phyloP scores from a whole-genome alignment of 2,329 filamentous ascomycete species.

The Fusarium continuum region DNA sequence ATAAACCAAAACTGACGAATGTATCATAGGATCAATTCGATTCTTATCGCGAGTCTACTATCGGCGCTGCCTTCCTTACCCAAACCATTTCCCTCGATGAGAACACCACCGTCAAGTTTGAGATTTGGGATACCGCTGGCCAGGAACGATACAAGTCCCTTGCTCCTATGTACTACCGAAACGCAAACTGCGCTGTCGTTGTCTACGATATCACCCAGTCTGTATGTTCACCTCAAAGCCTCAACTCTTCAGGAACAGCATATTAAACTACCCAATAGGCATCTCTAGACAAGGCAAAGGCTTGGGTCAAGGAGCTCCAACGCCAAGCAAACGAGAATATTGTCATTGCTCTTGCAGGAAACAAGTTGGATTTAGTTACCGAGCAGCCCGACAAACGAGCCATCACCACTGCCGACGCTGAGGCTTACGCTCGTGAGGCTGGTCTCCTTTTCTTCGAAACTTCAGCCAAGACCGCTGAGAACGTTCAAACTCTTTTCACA shows the following conservation, averaged over 20 bases:
- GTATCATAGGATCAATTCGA: constrained; percentile 91
- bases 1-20: constrained; percentile 24
- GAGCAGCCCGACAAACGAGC: constrained; percentile 96
- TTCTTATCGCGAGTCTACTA: constrained; percentile 94
- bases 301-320: constrained; percentile 99
- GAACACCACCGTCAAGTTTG: constrained; percentile 98
- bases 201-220: constrained; percentile 99
- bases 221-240: constrained; percentile 64
- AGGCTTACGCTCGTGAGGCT: constrained; percentile 93
- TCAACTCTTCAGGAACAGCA: not conserved
- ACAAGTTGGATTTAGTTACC: constrained; percentile 95
- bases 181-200: constrained; percentile 98
- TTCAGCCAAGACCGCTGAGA: constrained; percentile 96
- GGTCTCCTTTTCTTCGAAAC: constrained; percentile 98
- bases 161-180: constrained; percentile 99
- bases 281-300: constrained; percentile 98
- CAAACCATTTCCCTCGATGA: constrained; percentile 99
- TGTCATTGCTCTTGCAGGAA: constrained; percentile 96
- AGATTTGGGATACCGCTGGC: constrained; percentile 99
- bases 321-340: constrained; percentile 99
- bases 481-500: constrained; percentile 94
- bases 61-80: constrained; percentile 97
- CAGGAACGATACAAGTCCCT: constrained; percentile 99
- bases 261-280: constrained; percentile 64
- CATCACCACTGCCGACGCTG: constrained; percentile 86